Evolutionary conservation across 768 basidiomycete species (phyloP).

Genomic region (Suillus subluteus): DNA sequence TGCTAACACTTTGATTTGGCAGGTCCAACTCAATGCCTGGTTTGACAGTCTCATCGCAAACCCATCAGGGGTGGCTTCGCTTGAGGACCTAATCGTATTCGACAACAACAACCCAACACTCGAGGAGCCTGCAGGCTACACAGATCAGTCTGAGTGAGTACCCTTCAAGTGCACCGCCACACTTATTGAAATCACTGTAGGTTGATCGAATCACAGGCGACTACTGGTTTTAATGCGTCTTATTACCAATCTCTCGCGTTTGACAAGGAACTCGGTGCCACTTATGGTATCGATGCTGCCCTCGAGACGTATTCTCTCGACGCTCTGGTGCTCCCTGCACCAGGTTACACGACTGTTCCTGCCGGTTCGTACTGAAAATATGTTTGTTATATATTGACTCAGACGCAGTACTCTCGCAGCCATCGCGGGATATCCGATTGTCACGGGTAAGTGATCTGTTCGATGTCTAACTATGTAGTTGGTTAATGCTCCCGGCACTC

Average conservation of each 20-base stretch:
- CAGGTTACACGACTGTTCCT: slow-evolving; percentile 25
- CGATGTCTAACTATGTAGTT: not conserved
- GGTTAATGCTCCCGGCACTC: not conserved
- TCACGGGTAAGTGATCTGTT: slow-evolving; percentile 29
- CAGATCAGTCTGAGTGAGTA: slow-evolving; percentile 37
- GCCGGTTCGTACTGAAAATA: slow-evolving; percentile 20
- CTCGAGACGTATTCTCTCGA: slow-evolving; percentile 48
- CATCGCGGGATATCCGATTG: slow-evolving; percentile 39
- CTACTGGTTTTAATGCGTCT: slow-evolving; percentile 31
- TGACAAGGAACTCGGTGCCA: slow-evolving; percentile 51
- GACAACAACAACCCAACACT: slow-evolving; percentile 52
- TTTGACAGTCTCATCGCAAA: slow-evolving; percentile 49
- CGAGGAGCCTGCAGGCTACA: slow-evolving; percentile 44
- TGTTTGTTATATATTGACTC: not conserved
- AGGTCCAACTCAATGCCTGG: slow-evolving; percentile 60
- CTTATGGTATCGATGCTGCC: slow-evolving; percentile 57
- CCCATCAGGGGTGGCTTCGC: slow-evolving; percentile 60
- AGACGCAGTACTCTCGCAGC: slow-evolving; percentile 18
- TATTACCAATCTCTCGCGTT: slow-evolving; percentile 50
- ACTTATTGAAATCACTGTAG: slow-evolving; percentile 12
- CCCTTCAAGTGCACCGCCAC: slow-evolving; percentile 13
- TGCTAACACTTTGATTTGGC: not conserved
- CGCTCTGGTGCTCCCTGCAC: slow-evolving; percentile 51
- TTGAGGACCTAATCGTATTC: slow-evolving; percentile 62
- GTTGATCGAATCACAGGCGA: slow-evolving; percentile 29